Evolutionary conservation across 345 rosid species (phyloP), one percentile per base, ranked within the genome.

Genomic region (Mercurialis annua): DNA sequence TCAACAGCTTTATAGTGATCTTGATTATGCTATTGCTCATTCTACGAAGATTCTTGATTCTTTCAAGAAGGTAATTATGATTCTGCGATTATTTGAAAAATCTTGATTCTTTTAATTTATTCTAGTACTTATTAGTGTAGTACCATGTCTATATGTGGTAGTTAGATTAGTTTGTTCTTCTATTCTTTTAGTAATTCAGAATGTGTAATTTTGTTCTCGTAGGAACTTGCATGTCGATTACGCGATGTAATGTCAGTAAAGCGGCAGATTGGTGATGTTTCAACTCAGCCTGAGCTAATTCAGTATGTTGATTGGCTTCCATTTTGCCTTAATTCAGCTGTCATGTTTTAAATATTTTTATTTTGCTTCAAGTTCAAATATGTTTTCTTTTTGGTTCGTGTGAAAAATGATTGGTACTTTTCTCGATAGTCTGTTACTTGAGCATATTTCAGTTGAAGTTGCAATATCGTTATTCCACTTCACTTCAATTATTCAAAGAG

Each of bases 191-290:
- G 40, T n/a, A 29, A 4, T 16, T 6, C 30, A 30, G 17, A 2
- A 14, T 61, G 23, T 42, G 51, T 2, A 26, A 7, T 29, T 51
- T 33, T 70, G 24, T 60, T 18, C 1, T 50, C 33, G 62, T 75
- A 92, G 98, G 97, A 88, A 73, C 85, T 90, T 47, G 89, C 87
- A 16, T 85, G 84, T 55, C 81, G 46, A 24, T 80, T 85, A 50
- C 81, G 87, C 76, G 82, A 74, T 15, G 70, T 82, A 64, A 49
- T 88, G 21, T 83, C 86, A 2, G 57, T 87, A 67, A 92, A 81
- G 79, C 76, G 79, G 71, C 79, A 81, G 77, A 83, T 87, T 73
- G 96, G 76, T 78, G 85, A 90, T 58, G 80, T 81, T 49, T 92
- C 98, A 62, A 81, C 85, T 63, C 92, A 84, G 23, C 80, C 88